A percentile compares a stretch with the other conserved stretches of the same genome.
Conservation (phyloP, 2,329 filamentous ascomycete species). For the Phoma herbarum region DNA sequence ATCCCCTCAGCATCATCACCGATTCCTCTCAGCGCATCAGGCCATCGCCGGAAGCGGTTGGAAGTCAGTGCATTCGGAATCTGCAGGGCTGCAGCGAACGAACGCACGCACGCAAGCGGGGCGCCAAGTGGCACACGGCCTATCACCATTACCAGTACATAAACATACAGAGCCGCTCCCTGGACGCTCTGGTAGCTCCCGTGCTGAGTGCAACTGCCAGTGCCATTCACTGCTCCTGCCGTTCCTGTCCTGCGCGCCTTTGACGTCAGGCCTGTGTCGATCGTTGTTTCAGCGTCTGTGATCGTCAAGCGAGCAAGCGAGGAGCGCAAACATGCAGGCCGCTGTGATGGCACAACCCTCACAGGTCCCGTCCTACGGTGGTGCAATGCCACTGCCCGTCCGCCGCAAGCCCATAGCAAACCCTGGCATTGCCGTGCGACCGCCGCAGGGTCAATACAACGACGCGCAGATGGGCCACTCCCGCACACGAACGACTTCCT, state of each 20-base stretch:
- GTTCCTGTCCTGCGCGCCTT: slow-evolving; percentile 30
- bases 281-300: slow-evolving; percentile 37
- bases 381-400: slow-evolving; percentile 34
- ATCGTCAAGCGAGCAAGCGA: slow-evolving; percentile 35
- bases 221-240: slow-evolving; percentile 22
- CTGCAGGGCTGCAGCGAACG: slow-evolving; percentile 32
- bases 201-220: slow-evolving; percentile 11
- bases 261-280: slow-evolving; percentile 38
- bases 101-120: slow-evolving; percentile 34
- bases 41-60: slow-evolving; percentile 41
- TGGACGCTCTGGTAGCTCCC: slow-evolving; percentile 13
- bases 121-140: slow-evolving; percentile 34
- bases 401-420: slow-evolving; percentile 49
- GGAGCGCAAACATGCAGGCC: slow-evolving; percentile 37
- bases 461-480: slow-evolving; percentile 44
- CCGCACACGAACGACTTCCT: slow-evolving; percentile 51
- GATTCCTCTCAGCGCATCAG: slow-evolving; percentile 29
- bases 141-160: slow-evolving; percentile 29
- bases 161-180: slow-evolving; percentile 27
- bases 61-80: slow-evolving; percentile 29
- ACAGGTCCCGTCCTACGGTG: slow-evolving; percentile 36
- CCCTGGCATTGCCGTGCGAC: slow-evolving; percentile 45
- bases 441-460: slow-evolving; percentile 36
- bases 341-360: slow-evolving; percentile 39
- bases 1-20: slow-evolving; percentile 32